Evolutionary conservation across 2,329 filamentous ascomycete genomes (phyloP).

Genomic region (Ophioceras dolichostomum): DNA sequence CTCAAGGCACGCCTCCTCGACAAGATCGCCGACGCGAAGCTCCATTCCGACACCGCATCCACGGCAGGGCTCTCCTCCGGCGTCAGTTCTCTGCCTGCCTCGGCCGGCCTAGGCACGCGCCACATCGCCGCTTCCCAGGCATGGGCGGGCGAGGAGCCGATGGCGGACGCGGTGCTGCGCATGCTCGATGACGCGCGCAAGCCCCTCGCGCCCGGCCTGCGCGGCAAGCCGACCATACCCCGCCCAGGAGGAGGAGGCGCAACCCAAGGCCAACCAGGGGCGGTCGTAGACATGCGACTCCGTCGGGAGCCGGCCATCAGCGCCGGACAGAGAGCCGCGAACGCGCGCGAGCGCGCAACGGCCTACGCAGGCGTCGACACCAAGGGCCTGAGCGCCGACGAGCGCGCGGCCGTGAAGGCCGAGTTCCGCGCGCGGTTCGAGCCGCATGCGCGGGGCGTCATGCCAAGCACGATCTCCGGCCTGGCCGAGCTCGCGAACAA

Average conservation of each 20-base stretch:
- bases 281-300: conserved; percentile 40
- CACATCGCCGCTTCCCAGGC: conserved; percentile 54
- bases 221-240: conserved; percentile 31
- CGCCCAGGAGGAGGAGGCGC: too few relatives aligned
- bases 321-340: conserved; percentile 34
- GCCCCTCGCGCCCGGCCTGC: conserved; percentile 41
- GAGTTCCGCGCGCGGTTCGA: conserved; percentile 74
- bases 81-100: conserved; percentile 24
- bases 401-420: conserved; percentile 57
- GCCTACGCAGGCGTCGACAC: conserved; percentile 36
- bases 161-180: conserved; percentile 65
- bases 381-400: conserved; percentile 50
- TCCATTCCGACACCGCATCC: conserved; percentile 38
- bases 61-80: conserved; percentile 22
- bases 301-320: conserved; percentile 23
- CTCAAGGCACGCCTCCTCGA: conserved; percentile 45
- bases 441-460: conserved; percentile 50
- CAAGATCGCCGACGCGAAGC: conserved; percentile 42
- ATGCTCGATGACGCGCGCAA: conserved; percentile 77
- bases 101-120: conserved; percentile 56
- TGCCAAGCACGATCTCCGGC: conserved; percentile 68
- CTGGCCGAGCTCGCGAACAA: conserved; percentile 79
- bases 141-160: conserved; percentile 69
- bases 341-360: conserved; percentile 44
- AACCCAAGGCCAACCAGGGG: conserved; percentile 4